phyloP scores from a whole-genome alignment of 2,329 filamentous ascomycete species.

The Stagonosporopsis cucurbitacearum region DNA sequence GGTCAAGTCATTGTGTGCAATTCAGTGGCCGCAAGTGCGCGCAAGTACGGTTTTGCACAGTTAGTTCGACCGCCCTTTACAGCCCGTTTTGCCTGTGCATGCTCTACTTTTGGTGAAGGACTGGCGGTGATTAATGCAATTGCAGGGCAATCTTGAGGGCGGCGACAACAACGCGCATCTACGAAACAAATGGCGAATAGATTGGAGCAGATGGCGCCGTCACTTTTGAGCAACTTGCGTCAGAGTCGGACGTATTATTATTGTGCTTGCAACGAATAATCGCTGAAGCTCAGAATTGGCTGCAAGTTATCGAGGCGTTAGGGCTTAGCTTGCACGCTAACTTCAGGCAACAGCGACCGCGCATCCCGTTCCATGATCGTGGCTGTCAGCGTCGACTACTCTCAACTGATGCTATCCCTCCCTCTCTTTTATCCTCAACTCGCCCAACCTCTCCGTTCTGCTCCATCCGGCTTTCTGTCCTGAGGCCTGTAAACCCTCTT shows the following conservation, averaged over 20 bases:
- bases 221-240: constrained; percentile 22
- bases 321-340: constrained; percentile 26
- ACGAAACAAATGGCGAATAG: constrained; percentile 19
- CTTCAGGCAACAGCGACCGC: constrained; percentile 32
- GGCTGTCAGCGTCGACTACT: constrained; percentile 20
- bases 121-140: constrained; percentile 16
- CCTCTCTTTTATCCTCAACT: constrained; percentile 29
- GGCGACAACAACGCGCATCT: constrained; percentile 16
- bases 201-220: constrained; percentile 18
- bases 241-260: constrained; percentile 19
- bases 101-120: constrained; percentile 10
- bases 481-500: constrained; percentile 39
- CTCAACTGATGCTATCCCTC: constrained; percentile 17
- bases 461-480: constrained; percentile 28
- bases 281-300: constrained; percentile 24
- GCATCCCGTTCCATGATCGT: constrained; percentile 10
- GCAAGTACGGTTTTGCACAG: not conserved
- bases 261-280: constrained; percentile 35
- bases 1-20: constrained; percentile 21
- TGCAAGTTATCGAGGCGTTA: constrained; percentile 26
- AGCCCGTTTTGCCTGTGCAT: constrained; percentile 15
- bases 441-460: constrained; percentile 26
- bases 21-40: constrained; percentile 6
- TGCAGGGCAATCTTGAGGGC: not conserved
- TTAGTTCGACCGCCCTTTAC: constrained; percentile 23